Evolutionary conservation across 1,284 basidiomycete genomes (phyloP).

Genomic region (Marasmius oreades): DNA sequence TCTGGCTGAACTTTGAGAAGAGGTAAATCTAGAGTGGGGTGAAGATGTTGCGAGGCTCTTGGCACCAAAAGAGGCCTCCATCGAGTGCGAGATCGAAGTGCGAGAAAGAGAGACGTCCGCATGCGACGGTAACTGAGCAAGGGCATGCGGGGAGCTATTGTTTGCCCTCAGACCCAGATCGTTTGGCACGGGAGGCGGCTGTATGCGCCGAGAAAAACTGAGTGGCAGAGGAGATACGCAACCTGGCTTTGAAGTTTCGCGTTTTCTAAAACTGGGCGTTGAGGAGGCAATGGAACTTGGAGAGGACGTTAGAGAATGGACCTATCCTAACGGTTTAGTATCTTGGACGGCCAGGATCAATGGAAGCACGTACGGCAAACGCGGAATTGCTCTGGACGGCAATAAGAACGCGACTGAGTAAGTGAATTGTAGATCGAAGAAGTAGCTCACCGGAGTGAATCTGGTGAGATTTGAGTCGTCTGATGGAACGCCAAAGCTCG

Average conservation of each 20-base stretch:
- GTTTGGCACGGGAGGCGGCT: no score
- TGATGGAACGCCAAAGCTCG: slow-evolving; percentile 6
- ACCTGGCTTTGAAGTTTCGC: no score
- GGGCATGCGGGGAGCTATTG: no score
- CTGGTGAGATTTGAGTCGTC: slow-evolving; percentile 23
- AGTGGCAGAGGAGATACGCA: no score
- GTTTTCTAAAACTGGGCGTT: no score
- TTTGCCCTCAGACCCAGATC: no score
- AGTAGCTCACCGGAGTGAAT: slow-evolving; percentile 18
- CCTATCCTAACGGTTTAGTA: no score
- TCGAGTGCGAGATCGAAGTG: neutral
- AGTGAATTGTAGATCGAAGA: neutral
- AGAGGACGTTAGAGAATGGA: no score
- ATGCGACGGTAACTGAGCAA: no score
- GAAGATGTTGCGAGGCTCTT: neutral
- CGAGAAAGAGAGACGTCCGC: neutral
- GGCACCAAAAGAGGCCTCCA: neutral
- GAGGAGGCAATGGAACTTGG: no score
- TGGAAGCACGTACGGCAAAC: neutral
- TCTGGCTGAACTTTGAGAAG: neutral
- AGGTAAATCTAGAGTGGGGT: slow-evolving; percentile 1
- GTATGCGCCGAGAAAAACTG: no score
- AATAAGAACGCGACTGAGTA: neutral
- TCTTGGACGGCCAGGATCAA: no score
- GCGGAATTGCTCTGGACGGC: slow-evolving; percentile 3